Base-by-base conservation (phyloP, 345 rosid genomes). In the Arabis hirsuta region DNA sequence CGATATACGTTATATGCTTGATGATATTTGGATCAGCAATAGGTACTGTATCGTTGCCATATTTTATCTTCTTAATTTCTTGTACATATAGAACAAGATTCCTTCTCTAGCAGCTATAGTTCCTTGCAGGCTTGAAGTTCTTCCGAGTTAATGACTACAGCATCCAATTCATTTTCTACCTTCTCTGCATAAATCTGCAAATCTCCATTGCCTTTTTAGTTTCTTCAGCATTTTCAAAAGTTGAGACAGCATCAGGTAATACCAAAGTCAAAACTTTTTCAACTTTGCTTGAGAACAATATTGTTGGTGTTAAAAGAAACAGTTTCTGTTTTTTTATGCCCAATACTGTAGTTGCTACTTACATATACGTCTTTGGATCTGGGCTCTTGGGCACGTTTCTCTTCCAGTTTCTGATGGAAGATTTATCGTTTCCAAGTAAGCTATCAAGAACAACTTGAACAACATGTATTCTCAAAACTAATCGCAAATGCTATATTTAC, bases 241-340 rank as follows among this genome's bases (percentile, higher is more conserved):
- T 83, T 44, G 88, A 88, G 84, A 91, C 90, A 76, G 97, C 96
- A 62, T 80, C 96, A 88, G 99, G 99, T 29, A 29, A 5, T 95
- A 77, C 62, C 76, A 20, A 65, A 26, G 16, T 65, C 36, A 47
- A 31, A 36, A 43, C 38, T 0, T 22, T 9, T 31, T n/a, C 44
- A 5, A 0, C 53, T 56, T 16, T 70, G 0, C 29, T 51, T 14
- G 41, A 2, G 16, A 64, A 48, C 43, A 63, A 36, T 36, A 36
- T 36, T 58, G 52, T 44, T 19, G 20, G 9, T 52, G 41, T 11
- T 39, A 52, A 32, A 53, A 44, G 32, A 22, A 48, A 61, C 58
- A 29, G 16, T 55, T 42, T 50, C 12, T 44, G n/a, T 16, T 16
- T 36, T 52, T 14, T 65, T 41, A 20, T 72, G 58, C 6, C 24